Percentiles rank a stretch among this genome's conserved stretches.
These are phyloP conservation scores for Brassica rapa DNA, from an alignment of 345 rosid species.

Conservation along the genomic window DNA sequence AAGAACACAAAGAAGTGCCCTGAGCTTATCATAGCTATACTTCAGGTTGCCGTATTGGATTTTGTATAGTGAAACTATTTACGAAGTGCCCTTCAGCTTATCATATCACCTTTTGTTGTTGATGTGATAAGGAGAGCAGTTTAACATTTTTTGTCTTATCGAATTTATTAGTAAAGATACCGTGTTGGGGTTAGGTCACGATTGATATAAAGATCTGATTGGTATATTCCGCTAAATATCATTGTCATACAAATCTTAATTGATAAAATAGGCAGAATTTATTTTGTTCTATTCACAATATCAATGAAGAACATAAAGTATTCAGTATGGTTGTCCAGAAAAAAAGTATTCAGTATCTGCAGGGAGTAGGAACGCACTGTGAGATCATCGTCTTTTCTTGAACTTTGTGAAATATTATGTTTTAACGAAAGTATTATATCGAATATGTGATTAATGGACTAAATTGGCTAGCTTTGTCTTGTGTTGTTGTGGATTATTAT, in stretches of 20 bases:
- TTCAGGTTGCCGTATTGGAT: background rate
- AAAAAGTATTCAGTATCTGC: no score
- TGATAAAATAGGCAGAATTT: background rate
- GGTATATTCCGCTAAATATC: background rate
- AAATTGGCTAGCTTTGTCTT: no score
- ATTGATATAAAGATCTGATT: conserved; percentile 22
- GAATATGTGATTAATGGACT: no score
- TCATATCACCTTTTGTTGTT: conserved; percentile 27
- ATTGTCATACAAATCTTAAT: background rate
- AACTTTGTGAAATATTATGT: no score
- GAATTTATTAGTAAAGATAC: conserved; percentile 16
- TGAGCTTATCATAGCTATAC: background rate
- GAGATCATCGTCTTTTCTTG: no score
- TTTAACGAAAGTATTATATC: no score
- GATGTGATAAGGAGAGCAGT: conserved; percentile 42
- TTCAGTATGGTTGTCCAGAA: no score
- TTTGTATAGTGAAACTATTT: background rate
- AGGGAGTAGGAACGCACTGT: no score
- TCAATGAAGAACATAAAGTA: background rate
- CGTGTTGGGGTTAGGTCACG: conserved; percentile 37
- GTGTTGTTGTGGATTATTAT: no score
- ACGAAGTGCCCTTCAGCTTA: conserved; percentile 39
- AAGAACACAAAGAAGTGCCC: background rate
- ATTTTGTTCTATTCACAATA: background rate
- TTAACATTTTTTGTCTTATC: conserved; percentile 29